phyloP scores from a whole-genome alignment of 331 rosid species.

The Quercus phellos region DNA sequence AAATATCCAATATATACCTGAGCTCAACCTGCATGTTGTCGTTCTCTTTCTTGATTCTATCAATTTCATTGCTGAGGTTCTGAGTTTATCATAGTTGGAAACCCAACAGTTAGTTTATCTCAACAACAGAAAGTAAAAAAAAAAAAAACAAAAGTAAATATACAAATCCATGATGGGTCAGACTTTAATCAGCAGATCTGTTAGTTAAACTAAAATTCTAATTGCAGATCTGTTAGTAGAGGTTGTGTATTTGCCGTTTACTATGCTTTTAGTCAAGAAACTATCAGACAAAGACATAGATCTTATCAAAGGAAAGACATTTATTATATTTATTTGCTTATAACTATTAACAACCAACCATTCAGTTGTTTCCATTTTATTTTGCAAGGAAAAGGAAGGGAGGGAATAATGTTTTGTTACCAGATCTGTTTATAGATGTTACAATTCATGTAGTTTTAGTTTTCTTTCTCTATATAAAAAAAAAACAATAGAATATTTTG shows the following conservation, averaged over 20 bases:
- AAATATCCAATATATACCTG: conserved; percentile 33
- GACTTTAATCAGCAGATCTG: conserved; percentile 25
- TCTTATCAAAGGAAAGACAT: not conserved
- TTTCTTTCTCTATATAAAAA: conserved; percentile 16
- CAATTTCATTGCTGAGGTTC: conserved; percentile 79
- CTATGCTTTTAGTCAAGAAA: conserved; percentile 14
- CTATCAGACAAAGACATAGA: not conserved
- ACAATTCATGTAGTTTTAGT: conserved; percentile 18
- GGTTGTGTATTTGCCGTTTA: conserved; percentile 3
- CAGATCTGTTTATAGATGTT: conserved; percentile 53
- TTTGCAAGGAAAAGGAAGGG: conserved; percentile 50
- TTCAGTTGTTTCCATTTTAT: conserved; percentile 25
- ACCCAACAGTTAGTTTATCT: conserved; percentile 9
- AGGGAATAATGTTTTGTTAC: conserved; percentile 24
- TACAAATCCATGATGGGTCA: not conserved
- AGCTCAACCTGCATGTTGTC: conserved; percentile 81
- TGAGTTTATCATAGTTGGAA: conserved; percentile 27
- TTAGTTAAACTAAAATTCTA: not conserved
- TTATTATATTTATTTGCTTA: not conserved
- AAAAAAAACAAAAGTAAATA: not conserved
- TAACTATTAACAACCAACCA: not conserved
- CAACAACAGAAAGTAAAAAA: not conserved
- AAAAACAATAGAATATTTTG: conserved; percentile 13
- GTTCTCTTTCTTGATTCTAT: conserved; percentile 79
- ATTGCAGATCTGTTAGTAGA: not conserved